phyloP scores from a whole-genome alignment of 2,329 filamentous ascomycete genomes.

The Penicillium verrucosum region DNA sequence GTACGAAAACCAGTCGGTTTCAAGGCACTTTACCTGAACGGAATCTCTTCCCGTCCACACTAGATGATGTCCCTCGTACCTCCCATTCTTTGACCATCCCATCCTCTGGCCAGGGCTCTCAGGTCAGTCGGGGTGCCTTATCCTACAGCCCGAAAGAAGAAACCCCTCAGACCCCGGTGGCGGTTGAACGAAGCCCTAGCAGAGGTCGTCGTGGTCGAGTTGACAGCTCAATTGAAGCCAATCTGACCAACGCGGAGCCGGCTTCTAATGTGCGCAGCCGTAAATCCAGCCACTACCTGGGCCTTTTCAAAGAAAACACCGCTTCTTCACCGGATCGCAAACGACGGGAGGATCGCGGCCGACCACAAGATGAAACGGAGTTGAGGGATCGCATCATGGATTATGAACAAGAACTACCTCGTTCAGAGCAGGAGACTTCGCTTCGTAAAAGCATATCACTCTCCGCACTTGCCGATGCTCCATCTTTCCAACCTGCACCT shows the following conservation, averaged over 20 bases:
- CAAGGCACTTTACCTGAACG: slow-evolving; percentile 24
- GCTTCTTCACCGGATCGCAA: slow-evolving; percentile 52
- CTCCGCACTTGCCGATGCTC: slow-evolving; percentile 25
- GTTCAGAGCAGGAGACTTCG: slow-evolving; percentile 17
- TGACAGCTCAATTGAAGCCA: slow-evolving; percentile 63
- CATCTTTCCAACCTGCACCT: slow-evolving; percentile 18
- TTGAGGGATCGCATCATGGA: slow-evolving; percentile 15
- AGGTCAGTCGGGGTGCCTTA: slow-evolving; percentile 20
- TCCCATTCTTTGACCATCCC: slow-evolving; percentile 22
- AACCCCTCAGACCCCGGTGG: slow-evolving; percentile 14
- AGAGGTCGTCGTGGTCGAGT: slow-evolving; percentile 48
- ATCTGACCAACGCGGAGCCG: slow-evolving; percentile 56
- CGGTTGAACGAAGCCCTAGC: slow-evolving; percentile 40
- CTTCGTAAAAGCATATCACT: slow-evolving; percentile 31
- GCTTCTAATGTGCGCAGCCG: slow-evolving; percentile 57
- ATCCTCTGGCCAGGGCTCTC: slow-evolving; percentile 17
- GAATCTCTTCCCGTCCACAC: slow-evolving; percentile 27
- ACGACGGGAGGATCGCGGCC: slow-evolving; percentile 46
- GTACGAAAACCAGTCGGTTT: slow-evolving; percentile 16
- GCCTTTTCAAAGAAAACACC: slow-evolving; percentile 63
- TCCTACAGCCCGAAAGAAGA: slow-evolving; percentile 25
- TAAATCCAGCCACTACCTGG: slow-evolving; percentile 64
- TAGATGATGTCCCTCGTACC: slow-evolving; percentile 26
- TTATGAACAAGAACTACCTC: slow-evolving; percentile 12
- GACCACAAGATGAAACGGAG: slow-evolving; percentile 33